Base-by-base conservation (phyloP, 495 filamentous ascomycete genomes). In the Penicillium fimorum region DNA sequence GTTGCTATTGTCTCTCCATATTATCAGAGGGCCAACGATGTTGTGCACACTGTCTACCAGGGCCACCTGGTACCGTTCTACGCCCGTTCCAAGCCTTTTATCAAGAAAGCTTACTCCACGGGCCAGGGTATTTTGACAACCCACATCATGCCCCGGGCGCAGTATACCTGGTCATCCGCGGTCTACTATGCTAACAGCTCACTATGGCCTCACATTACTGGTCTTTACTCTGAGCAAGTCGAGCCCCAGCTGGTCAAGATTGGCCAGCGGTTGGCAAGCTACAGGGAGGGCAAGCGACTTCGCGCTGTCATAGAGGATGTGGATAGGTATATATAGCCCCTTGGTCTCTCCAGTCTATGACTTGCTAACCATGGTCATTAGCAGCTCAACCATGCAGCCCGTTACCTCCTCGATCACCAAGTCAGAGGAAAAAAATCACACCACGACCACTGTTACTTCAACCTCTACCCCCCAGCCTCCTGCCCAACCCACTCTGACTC, bases 221-320 rank as follows among this genome's bases (percentile, higher is more conserved):
- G 90, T 24, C 72, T 96, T 11, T 97, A 96, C 61, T 86, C 86
- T 32, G 84, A 94, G 66, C 94, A 93, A 60, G 93, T 99, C 8
- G 92, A 97, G 72, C 95, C 95, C 11, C 94, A 99, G 67, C 80
- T 99, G 1, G 83, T 94, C 47, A 88, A 91, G 59, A 97, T 99
- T 58, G 86, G 90, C 13, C 88, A 97, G 73, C 82, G 93, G 10
- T 81, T 98, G 15, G 94, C 92, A 6, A 82, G 89, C 55, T 92
- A 97, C 71, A 83, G 81, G 12, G 87, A 91, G 55, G 82, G 81
- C 3, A 84, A 82, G 62, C 83, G 79, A 50, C 57, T 88, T 15
- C 77, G 84, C 56, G 76, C 82, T 11, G 80, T 76, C 33, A 66
- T 84, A 15, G 81, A 86, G 50, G 79, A 85, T 25, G 62, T 78